These are phyloP conservation scores for Globisporangium spiculum DNA, from an alignment of 352 stramenopile genomes.

Conservation along the genomic window DNA sequence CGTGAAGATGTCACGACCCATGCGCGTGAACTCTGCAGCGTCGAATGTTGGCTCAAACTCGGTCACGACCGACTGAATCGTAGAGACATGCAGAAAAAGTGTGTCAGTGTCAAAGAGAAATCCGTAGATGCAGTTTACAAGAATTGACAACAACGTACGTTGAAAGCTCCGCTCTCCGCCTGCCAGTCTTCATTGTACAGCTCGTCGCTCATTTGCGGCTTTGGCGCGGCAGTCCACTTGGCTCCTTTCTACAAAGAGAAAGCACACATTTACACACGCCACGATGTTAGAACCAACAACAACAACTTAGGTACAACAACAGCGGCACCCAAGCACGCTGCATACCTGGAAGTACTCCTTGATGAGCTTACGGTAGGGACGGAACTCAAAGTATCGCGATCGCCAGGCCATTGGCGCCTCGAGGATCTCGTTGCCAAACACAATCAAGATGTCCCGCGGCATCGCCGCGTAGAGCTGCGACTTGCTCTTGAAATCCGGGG, in stretches of 20 bases:
- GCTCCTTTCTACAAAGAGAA: conserved; percentile 48
- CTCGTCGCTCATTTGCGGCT: conserved; percentile 89
- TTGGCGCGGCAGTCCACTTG: conserved; percentile 87
- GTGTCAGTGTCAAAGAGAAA: background rate
- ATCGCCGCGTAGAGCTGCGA: conserved; percentile 88
- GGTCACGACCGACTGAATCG: conserved; percentile 69
- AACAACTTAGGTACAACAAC: background rate
- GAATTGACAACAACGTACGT: conserved; percentile 29
- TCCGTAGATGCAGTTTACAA: background rate
- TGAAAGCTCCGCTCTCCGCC: conserved; percentile 72
- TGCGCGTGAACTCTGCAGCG: conserved; percentile 88
- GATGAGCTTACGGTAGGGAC: conserved; percentile 85
- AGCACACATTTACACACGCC: background rate
- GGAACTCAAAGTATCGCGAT: conserved; percentile 89
- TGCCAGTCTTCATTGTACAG: conserved; percentile 88
- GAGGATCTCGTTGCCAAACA: conserved; percentile 89
- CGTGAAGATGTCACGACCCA: conserved; percentile 89
- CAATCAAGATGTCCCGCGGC: conserved; percentile 86
- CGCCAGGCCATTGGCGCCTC: conserved; percentile 90
- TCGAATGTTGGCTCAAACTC: conserved; percentile 90
- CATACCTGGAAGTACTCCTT: conserved; percentile 88
- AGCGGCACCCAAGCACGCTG: background rate
- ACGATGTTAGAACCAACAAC: background rate
- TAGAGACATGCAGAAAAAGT: background rate
- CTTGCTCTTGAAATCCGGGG: conserved; percentile 82